Evolutionary conservation across 2,329 filamentous ascomycete species (phyloP), one percentile per base, ranked within the genome.

Genomic region (Pseudogymnoascus sp.): DNA sequence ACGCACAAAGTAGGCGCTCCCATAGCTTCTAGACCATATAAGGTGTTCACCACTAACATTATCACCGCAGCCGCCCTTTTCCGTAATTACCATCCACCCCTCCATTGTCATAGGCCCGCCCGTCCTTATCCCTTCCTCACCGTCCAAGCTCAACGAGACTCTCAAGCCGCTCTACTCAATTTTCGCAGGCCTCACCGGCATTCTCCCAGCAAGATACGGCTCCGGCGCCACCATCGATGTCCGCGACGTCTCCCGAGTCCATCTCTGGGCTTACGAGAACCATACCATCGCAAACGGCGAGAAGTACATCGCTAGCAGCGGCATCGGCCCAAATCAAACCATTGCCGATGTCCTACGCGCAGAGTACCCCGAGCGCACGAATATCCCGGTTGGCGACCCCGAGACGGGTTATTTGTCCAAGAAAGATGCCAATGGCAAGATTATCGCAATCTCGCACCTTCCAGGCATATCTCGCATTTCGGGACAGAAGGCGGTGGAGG

Each of bases 41-140:
- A 33, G 9, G 9, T 30, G n/a, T 18, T 18, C 25, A 53, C 43
- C 43, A 53, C 43, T 53, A 18, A 53, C n/a, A 12, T 53, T 15
- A 18, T 53, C 25, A 7, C 8, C 28, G 1, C 2, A 53, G 43
- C 43, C 43, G 30, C 25, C 37, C 5, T 79, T 78, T 57, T 68
- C 72, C 1, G 69, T 77, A 60, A 70, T 74, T 15, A 67, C 72
- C 3, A 64, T 79, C n/a, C 75, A 77, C 58, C 77, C 77, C 7
- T 68, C 70, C 4, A 74, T 75, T 60, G 75, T 78, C 3, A 72
- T 72, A 6, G 77, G 77, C 1, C 75, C 76, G 0, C 73, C 76
- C 0, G 63, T 74, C 2, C 61, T 71, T 1, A 60, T 71, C 1
- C 75, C 74, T 0, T 62, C 66, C 6, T 68, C 69, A 0, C 61